A percentile compares a stretch with the other conserved stretches of the same genome.
These are phyloP conservation scores for Bolboschoenoplectus hybrid DNA, from an alignment of 202 grass and related monocot species.

Conservation along the genomic window DNA sequence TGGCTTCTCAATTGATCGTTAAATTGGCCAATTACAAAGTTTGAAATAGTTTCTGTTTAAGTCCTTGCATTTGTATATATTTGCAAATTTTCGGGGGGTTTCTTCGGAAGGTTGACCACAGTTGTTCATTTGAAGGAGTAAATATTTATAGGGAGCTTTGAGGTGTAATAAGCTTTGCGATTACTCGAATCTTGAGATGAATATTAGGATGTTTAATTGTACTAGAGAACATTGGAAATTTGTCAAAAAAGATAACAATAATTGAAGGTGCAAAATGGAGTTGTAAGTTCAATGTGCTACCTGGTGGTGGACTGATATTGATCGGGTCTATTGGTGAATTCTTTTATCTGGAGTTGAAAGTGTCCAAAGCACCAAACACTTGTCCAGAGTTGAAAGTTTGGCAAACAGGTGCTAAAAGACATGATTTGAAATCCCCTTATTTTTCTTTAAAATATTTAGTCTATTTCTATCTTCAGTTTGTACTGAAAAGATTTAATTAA, in stretches of 20 bases:
- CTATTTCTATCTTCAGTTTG: neutral
- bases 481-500: neutral
- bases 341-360: neutral
- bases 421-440: neutral
- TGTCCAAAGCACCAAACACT: neutral
- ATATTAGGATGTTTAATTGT: neutral
- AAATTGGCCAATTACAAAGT: neutral
- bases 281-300: neutral
- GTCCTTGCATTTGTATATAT: slow-evolving; percentile 11
- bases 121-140: neutral
- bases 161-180: neutral
- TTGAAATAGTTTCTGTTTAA: neutral
- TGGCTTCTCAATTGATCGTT: neutral
- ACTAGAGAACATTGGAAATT: neutral
- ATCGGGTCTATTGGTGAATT: slow-evolving; percentile 10
- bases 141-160: neutral
- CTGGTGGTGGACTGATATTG: neutral
- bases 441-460: neutral
- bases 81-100: neutral
- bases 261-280: neutral
- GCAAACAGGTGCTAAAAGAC: neutral
- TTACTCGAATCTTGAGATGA: neutral
- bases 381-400: neutral
- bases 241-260: neutral
- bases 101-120: neutral